phyloP scores from a whole-genome alignment of 495 filamentous ascomycete genomes.

The Geopyxis carbonaria region DNA sequence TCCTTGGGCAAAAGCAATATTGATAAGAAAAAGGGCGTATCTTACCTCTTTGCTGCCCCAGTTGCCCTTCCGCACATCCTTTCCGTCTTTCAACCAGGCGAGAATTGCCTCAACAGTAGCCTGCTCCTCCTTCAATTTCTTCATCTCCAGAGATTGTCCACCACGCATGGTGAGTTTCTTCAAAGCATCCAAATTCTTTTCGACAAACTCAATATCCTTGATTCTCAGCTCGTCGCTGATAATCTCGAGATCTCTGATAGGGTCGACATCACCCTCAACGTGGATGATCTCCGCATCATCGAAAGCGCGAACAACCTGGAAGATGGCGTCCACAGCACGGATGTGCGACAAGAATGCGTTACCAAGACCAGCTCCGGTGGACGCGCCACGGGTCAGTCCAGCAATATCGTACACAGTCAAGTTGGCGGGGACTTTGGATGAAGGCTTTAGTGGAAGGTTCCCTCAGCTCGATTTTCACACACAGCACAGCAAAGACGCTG shows the following conservation, averaged over 20 bases:
- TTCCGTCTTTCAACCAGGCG: slow-evolving; percentile 52
- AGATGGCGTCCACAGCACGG: slow-evolving; percentile 97
- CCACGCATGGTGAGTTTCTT: slow-evolving; percentile 87
- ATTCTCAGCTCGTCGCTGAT: slow-evolving; percentile 92
- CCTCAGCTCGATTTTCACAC: slow-evolving; percentile 8
- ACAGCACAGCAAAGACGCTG: too few species aligned
- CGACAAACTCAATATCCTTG: slow-evolving; percentile 97
- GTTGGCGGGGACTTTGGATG: slow-evolving; percentile 88
- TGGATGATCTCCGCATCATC: slow-evolving; percentile 99
- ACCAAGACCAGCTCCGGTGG: slow-evolving; percentile 90
- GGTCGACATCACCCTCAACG: slow-evolving; percentile 96
- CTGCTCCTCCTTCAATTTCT: slow-evolving; percentile 90
- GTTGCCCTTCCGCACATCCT: slow-evolving; percentile 77
- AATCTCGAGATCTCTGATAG: slow-evolving; percentile 81
- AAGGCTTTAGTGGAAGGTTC: slow-evolving; percentile 40
- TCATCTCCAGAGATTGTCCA: slow-evolving; percentile 94
- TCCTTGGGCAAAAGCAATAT: slow-evolving; percentile 7
- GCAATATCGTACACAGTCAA: slow-evolving; percentile 99
- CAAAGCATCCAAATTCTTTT: slow-evolving; percentile 78
- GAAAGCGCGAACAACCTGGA: slow-evolving; percentile 97
- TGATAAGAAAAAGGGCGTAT: slow-evolving; percentile 18
- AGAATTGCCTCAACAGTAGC: slow-evolving; percentile 79
- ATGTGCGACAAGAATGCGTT: slow-evolving; percentile 99
- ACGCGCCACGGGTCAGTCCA: slow-evolving; percentile 88
- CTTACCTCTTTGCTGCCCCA: slow-evolving; percentile 95